Evolutionary conservation across 352 stramenopile species (phyloP), one percentile per base, ranked within the genome.

Genomic region (Globisporangium rhizosaccharum): DNA sequence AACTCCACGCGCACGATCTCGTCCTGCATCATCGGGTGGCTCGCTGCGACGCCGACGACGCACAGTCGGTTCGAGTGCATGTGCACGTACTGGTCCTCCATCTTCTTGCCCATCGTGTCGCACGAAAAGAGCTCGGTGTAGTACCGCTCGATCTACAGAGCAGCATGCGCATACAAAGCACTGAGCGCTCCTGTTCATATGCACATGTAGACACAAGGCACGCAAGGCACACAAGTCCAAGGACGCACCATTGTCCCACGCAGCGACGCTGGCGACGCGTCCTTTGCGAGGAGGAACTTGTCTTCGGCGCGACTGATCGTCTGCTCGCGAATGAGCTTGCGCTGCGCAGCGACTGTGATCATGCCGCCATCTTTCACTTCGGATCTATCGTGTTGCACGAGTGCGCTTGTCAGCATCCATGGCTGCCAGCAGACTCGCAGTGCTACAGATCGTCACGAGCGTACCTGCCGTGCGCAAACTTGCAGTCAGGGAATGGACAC

Each of bases 21-120:
- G 55, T 88, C 76, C 52, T 71, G 59, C 76, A 92, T 82, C n/a
- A 88, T 61, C 4, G 72, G 71, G 51, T 94, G 85, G 23, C 77
- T 80, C 37, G 70, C 72, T 2, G 85, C 82, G 45, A 90, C 73
- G 48, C 85, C 85, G 11, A 88, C 79, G 26, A 94, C 81, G 58
- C 85, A 92, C n/a, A 93, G 71, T 6, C 85, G 82, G 58, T 94
- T 94, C 46, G 85, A 92, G 72, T 94, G 85, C 85, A 94, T 94
- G 70, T 94, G 83, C 57, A 94, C 82, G 67, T 88, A 93, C 56
- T 93, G 83, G 63, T 94, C 85, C 60, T 94, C 79, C 57, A 65
- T 57, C 10, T 65, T 53, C 53, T 83, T 82, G 59, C 73, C 73
- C 76, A 86, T 91, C 28, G 76, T 84, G 65, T 94, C 82, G 57